These are phyloP conservation scores for Myriosclerotinia scirpicola DNA, from an alignment of 2,329 filamentous ascomycete genomes.

Conservation along the genomic window DNA sequence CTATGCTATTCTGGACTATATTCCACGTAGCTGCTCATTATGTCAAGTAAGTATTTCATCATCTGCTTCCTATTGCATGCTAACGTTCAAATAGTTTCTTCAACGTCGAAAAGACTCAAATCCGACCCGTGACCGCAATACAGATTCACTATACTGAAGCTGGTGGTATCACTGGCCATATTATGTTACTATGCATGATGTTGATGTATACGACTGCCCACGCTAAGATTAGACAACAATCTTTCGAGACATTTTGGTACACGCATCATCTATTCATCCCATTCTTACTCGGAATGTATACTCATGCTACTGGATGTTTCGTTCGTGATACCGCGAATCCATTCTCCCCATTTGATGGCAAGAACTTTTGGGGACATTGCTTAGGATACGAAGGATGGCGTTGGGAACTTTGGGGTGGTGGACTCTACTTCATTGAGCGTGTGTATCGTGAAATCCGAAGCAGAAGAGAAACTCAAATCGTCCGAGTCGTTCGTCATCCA, in stretches of 20 bases:
- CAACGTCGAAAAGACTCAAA: conserved; percentile 84
- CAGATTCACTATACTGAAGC: conserved; percentile 90
- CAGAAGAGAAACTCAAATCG: conserved; percentile 81
- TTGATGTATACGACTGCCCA: conserved; percentile 97
- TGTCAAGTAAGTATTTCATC: conserved; percentile 72
- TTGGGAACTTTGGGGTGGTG: conserved; percentile 89
- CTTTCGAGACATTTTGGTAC: conserved; percentile 99
- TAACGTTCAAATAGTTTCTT: conserved; percentile 65
- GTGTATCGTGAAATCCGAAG: conserved; percentile 88
- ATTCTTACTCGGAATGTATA: conserved; percentile 91
- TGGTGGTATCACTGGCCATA: conserved; percentile 90
- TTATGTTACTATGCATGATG: conserved; percentile 99
- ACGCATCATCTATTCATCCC: conserved; percentile 98
- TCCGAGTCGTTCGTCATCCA: conserved; percentile 90
- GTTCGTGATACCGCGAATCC: conserved; percentile 75
- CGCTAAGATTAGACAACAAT: conserved; percentile 90
- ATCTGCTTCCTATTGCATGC: not conserved
- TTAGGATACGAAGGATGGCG: conserved; percentile 95
- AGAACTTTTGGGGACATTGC: conserved; percentile 85
- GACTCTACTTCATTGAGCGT: conserved; percentile 81
- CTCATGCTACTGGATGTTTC: conserved; percentile 94
- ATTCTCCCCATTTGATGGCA: conserved; percentile 80
- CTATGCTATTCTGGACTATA: conserved; percentile 78
- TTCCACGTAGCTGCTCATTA: conserved; percentile 82
- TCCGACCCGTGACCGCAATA: conserved; percentile 76